Percentiles rank a stretch among this genome's conserved stretches.
Conservation (phyloP, 129 eudicot genomes). For the Helichrysum umbraculigerum region DNA sequence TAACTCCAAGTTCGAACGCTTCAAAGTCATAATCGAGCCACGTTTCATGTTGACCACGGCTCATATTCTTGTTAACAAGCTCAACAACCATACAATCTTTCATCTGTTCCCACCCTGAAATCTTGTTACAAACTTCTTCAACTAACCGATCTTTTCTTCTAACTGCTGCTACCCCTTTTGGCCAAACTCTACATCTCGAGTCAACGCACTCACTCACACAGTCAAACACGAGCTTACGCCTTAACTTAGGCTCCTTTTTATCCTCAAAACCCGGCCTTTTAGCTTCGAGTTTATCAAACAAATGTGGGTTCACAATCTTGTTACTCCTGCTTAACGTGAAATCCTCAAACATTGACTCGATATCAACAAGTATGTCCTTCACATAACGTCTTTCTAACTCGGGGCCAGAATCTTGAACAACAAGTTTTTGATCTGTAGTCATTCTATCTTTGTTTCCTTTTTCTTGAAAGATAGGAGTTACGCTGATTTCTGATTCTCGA, state of each 20-base stretch:
- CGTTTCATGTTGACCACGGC: constrained; percentile 53
- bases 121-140: constrained; percentile 63
- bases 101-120: constrained; percentile 57
- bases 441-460: constrained; percentile 25
- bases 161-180: constrained; percentile 44
- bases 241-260: constrained; percentile 31
- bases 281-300: constrained; percentile 63
- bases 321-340: constrained; percentile 51
- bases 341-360: constrained; percentile 66
- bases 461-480: constrained; percentile 26
- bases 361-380: constrained; percentile 44
- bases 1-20: constrained; percentile 59
- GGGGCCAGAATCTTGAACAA: constrained; percentile 37
- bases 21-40: constrained; percentile 76
- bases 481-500: constrained; percentile 30
- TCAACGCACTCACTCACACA: constrained; percentile 76
- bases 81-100: constrained; percentile 84
- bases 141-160: constrained; percentile 63
- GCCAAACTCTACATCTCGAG: constrained; percentile 54
- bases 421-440: constrained; percentile 30
- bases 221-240: constrained; percentile 64
- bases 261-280: constrained; percentile 18
- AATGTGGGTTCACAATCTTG: constrained; percentile 60
- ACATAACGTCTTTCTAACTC: constrained; percentile 58
- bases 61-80: constrained; percentile 88